Evolutionary conservation across 73 alveolate genomes (phyloP).

Genomic region (Blepharisma stoltei): DNA sequence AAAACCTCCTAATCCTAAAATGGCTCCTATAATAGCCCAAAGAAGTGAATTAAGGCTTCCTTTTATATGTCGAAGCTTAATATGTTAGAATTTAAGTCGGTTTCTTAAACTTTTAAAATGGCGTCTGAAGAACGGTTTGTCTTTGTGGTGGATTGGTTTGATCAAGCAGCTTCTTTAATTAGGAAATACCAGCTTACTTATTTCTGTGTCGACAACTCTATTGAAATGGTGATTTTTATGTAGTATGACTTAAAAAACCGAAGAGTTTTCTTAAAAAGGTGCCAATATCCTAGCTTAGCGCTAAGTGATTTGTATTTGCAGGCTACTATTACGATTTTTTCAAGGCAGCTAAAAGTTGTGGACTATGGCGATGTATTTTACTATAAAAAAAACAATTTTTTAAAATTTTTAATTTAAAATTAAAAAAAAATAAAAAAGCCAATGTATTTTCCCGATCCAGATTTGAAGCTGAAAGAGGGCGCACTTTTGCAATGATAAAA

Average conservation of each 20-base stretch:
- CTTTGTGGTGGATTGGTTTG: constrained; percentile 89
- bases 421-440: too few species aligned
- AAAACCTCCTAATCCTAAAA: too few species aligned
- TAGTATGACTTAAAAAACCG: constrained; percentile 76
- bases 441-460: constrained; percentile 72
- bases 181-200: constrained; percentile 76
- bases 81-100: too few species aligned
- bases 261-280: constrained; percentile 83
- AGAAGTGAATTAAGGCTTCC: too few species aligned
- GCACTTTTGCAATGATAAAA: constrained; percentile 93
- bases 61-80: too few species aligned
- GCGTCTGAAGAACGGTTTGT: constrained; percentile 78
- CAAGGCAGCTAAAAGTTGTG: constrained; percentile 85
- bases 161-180: constrained; percentile 76
- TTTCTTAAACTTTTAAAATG: neutral
- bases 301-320: constrained; percentile 81
- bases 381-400: too few species aligned
- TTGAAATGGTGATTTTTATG: constrained; percentile 62
- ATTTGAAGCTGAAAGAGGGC: constrained; percentile 62
- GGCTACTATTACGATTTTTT: constrained; percentile 74
- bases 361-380: constrained; percentile 95
- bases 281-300: constrained; percentile 66
- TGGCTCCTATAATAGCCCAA: too few species aligned
- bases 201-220: constrained; percentile 84
- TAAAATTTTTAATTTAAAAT: too few species aligned